phyloP scores from a whole-genome alignment of 768 basidiomycete species.

The Boletus rubropictus region DNA sequence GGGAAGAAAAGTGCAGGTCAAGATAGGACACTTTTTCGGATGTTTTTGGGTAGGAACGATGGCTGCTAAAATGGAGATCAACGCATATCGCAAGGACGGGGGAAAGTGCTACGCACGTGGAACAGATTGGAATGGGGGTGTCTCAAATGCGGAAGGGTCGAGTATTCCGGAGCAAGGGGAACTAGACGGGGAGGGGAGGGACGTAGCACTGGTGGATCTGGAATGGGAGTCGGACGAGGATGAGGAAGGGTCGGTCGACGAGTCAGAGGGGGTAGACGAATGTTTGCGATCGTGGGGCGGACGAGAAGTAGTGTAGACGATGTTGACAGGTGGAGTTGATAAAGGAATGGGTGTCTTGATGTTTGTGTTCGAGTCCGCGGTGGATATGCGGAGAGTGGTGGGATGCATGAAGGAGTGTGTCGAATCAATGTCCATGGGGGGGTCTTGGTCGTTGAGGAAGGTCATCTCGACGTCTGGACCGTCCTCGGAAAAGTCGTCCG shows the following conservation, averaged over 20 bases:
- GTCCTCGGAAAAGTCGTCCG: slow-evolving; percentile 25
- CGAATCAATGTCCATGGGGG: slow-evolving; percentile 26
- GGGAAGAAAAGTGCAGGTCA: slow-evolving; percentile 49
- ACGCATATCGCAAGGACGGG: neutral
- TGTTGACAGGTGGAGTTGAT: slow-evolving; percentile 13
- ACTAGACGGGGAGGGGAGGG: slow-evolving; percentile 25
- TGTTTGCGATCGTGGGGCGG: slow-evolving; percentile 26
- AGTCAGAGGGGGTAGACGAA: slow-evolving; percentile 25
- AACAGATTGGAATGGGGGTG: neutral
- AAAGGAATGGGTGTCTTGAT: slow-evolving; percentile 5
- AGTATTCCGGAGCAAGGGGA: slow-evolving; percentile 6
- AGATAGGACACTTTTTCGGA: slow-evolving; percentile 28
- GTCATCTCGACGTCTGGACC: slow-evolving; percentile 27
- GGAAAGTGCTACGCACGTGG: slow-evolving; percentile 1
- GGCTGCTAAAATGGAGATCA: slow-evolving; percentile 10
- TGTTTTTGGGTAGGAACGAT: slow-evolving; percentile 5
- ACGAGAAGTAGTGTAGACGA: slow-evolving; percentile 2
- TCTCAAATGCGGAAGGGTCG: slow-evolving; percentile 5
- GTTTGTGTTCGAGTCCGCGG: slow-evolving; percentile 12
- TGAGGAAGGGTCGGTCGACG: slow-evolving; percentile 21
- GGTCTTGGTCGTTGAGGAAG: slow-evolving; percentile 23
- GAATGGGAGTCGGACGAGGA: slow-evolving; percentile 21
- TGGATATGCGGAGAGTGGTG: slow-evolving; percentile 30
- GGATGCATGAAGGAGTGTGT: slow-evolving; percentile 36
- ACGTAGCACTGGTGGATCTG: slow-evolving; percentile 24